Conservation (phyloP, 2,329 filamentous ascomycete species). For the Corinectria fuckeliana region DNA sequence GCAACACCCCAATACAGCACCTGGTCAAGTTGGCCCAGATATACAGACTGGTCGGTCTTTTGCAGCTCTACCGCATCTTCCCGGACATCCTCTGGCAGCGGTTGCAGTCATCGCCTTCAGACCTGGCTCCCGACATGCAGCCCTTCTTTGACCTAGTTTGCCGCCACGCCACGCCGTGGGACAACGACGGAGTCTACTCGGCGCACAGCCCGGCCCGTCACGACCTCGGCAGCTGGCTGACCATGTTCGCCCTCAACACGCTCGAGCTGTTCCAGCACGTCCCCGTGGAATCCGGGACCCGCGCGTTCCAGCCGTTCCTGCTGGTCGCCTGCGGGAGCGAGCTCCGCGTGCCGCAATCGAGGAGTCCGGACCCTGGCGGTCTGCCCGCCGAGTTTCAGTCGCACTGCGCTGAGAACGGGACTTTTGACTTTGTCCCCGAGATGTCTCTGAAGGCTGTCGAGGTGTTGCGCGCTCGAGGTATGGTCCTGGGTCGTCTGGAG, state of each 20-base stretch:
- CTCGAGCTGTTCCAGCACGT: constrained; percentile 13
- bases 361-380: neutral
- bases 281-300: constrained; percentile 20
- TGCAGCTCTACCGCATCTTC: constrained; percentile 24
- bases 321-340: constrained; percentile 20
- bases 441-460: constrained; percentile 12
- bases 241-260: constrained; percentile 4
- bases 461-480: constrained; percentile 8
- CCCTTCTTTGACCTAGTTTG: constrained; percentile 2
- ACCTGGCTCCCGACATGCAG: neutral
- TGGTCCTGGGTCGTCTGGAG: constrained; percentile 13
- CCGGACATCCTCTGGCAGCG: constrained; percentile 16
- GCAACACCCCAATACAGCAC: constrained; percentile 17
- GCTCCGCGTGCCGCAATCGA: constrained; percentile 2
- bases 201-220: neutral
- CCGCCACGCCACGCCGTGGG: neutral
- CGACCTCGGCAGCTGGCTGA: constrained; percentile 15
- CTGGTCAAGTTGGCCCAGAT: constrained; percentile 17
- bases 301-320: constrained; percentile 23
- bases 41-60: constrained; percentile 13
- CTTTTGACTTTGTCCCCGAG: constrained; percentile 1
- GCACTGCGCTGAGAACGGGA: neutral
- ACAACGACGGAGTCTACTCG: neutral
- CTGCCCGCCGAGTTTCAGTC: neutral
- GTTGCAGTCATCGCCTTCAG: neutral